Evolutionary conservation across 345 rosid species (phyloP).

Genomic region (Cardamine occulta): DNA sequence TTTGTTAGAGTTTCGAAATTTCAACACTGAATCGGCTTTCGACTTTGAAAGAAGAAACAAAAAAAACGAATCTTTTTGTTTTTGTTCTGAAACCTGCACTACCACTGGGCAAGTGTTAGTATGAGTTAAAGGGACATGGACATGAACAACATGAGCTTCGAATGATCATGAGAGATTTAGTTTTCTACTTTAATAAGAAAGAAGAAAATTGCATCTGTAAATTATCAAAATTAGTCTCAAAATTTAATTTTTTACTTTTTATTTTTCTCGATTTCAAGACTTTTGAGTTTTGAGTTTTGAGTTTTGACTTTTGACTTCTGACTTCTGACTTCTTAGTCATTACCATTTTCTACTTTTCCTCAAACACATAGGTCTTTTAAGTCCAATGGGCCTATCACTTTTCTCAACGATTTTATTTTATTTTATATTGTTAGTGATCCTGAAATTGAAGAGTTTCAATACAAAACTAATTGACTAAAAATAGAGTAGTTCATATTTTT

Average conservation of each 20-base stretch:
- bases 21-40: constrained; percentile 13
- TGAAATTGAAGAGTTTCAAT: too few relatives aligned
- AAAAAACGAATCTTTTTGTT: not conserved
- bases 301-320: too few relatives aligned
- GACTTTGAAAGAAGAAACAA: not conserved
- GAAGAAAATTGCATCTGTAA: not conserved
- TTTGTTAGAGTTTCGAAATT: not conserved
- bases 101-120: not conserved
- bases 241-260: not conserved
- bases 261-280: too few relatives aligned
- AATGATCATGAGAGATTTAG: not conserved
- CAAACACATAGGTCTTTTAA: not conserved
- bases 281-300: too few relatives aligned
- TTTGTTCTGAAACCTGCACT: not conserved
- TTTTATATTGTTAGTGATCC: too few relatives aligned
- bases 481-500: too few relatives aligned
- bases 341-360: not conserved
- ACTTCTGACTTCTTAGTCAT: too few relatives aligned
- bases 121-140: not conserved
- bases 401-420: too few relatives aligned
- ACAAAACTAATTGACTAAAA: too few relatives aligned
- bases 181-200: not conserved
- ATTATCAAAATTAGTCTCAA: not conserved
- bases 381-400: not conserved
- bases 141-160: not conserved